Conservation (phyloP, 495 filamentous ascomycete genomes). For the Lineolata rhizophorae region DNA sequence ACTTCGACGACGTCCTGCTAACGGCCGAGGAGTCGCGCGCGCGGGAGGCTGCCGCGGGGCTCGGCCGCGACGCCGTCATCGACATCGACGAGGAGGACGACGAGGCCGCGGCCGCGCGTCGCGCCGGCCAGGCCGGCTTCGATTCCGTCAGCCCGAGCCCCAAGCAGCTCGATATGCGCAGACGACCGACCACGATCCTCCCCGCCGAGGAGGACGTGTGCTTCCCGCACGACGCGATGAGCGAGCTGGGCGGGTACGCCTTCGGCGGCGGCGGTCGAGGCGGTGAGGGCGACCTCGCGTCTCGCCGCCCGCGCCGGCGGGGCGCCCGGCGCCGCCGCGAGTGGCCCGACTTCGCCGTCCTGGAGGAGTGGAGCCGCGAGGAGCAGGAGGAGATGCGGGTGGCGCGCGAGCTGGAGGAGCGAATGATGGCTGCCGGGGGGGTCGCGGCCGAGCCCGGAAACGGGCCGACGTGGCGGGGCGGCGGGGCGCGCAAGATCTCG, state of each 20-base stretch:
- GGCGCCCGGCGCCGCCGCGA: constrained; percentile 18
- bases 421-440: too few species aligned
- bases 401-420: too few species aligned
- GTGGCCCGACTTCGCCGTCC: constrained; percentile 50
- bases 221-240: constrained; percentile 61
- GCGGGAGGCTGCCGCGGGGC: constrained; percentile 16
- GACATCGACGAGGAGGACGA: constrained; percentile 40
- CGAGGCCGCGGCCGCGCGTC: too few species aligned
- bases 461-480: constrained; percentile 50
- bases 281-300: constrained; percentile 47
- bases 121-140: too few species aligned
- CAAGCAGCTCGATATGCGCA: constrained; percentile 24
- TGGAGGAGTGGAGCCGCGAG: constrained; percentile 78
- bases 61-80: constrained; percentile 28
- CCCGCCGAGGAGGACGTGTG: constrained; percentile 76
- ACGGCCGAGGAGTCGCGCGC: constrained; percentile 23
- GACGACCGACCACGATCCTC: constrained; percentile 29
- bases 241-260: constrained; percentile 53
- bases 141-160: constrained; percentile 14
- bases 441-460: too few species aligned
- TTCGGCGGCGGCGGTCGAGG: too few species aligned
- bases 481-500: constrained; percentile 77
- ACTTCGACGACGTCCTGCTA: constrained; percentile 64
- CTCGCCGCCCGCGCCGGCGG: constrained; percentile 4
- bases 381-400: constrained; percentile 71